These are phyloP conservation scores for Ophiostoma piceae DNA, from an alignment of 2,329 filamentous ascomycete genomes.

Conservation along the genomic window DNA sequence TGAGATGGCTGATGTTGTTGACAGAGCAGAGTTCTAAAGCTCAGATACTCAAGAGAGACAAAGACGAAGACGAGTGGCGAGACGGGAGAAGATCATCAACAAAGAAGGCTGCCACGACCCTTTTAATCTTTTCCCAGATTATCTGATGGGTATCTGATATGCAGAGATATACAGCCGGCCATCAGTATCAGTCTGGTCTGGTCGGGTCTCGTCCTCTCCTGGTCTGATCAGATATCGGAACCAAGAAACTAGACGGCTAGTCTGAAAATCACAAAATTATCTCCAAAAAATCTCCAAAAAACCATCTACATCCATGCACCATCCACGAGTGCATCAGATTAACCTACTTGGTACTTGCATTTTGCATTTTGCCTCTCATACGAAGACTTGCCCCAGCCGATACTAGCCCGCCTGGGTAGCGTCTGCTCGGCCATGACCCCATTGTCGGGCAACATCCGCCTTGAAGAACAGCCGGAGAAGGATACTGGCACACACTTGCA, in stretches of 20 bases:
- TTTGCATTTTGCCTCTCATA: no score
- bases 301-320: no score
- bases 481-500: background rate
- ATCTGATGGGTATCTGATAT: background rate
- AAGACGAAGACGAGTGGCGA: background rate
- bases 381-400: no score
- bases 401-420: no score
- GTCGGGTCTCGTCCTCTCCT: no score
- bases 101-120: background rate
- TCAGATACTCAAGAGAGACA: background rate
- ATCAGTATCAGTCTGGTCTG: no score
- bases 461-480: background rate
- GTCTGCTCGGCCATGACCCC: background rate
- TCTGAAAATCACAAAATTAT: no score
- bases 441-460: slow-evolving; percentile 1
- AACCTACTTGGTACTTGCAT: background rate
- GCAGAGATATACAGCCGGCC: background rate
- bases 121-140: background rate
- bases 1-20: background rate
- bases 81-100: background rate
- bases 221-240: no score
- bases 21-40: background rate
- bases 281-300: no score
- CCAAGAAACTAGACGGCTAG: no score
- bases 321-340: background rate